Percentiles rank a stretch among this genome's conserved stretches.
These are phyloP conservation scores for Teunomyces atbi DNA, from an alignment of 805 yeast species.

Conservation along the genomic window DNA sequence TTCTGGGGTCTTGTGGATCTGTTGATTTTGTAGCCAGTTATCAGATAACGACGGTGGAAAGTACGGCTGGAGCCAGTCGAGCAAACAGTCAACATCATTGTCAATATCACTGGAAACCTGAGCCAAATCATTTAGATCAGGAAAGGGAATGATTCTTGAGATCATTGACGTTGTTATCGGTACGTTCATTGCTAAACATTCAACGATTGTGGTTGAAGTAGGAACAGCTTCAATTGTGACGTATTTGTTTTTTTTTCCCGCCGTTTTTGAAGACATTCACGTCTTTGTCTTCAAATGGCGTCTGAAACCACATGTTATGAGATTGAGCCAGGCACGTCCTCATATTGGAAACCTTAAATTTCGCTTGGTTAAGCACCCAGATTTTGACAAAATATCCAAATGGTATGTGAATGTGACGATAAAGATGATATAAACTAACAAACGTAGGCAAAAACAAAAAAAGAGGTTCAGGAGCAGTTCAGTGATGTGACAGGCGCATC, in stretches of 20 bases:
- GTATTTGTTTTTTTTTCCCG: neutral
- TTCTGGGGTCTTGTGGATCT: slow-evolving; percentile 10
- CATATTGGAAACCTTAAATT: neutral
- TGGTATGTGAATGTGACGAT: slow-evolving; percentile 1
- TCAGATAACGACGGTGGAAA: slow-evolving; percentile 14
- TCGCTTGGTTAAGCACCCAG: no score
- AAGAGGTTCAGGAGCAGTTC: slow-evolving; percentile 31
- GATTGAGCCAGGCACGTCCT: neutral
- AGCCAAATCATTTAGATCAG: slow-evolving; percentile 10
- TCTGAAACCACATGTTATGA: neutral
- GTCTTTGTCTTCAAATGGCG: neutral
- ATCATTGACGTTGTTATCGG: neutral
- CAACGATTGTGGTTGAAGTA: no score
- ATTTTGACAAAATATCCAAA: neutral
- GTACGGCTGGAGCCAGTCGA: slow-evolving; percentile 33
- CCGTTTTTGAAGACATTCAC: neutral
- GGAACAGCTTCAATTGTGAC: neutral
- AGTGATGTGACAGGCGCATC: slow-evolving; percentile 40
- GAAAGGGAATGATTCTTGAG: slow-evolving; percentile 9
- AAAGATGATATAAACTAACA: neutral
- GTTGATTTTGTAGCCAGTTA: slow-evolving; percentile 3
- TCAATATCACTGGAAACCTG: slow-evolving; percentile 23
- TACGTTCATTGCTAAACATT: neutral
- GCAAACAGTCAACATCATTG: slow-evolving; percentile 32
- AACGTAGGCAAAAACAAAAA: neutral